phyloP scores from a whole-genome alignment of 2,329 filamentous ascomycete species.

The Mycosphaerella sp. region DNA sequence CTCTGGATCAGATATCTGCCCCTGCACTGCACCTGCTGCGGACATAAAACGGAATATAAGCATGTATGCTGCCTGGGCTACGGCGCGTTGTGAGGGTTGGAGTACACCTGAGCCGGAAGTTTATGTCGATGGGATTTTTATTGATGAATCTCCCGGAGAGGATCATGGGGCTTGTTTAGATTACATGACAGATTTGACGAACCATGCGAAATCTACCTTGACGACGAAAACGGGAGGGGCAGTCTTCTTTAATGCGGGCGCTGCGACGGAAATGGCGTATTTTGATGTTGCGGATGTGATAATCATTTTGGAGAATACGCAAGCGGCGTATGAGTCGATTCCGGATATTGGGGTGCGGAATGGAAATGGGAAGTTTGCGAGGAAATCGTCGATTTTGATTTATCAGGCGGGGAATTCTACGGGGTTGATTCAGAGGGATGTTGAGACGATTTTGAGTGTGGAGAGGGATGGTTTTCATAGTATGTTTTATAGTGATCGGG shows the following conservation, averaged over 20 bases:
- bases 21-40: background rate
- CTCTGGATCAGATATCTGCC: constrained; percentile 5
- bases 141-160: constrained; percentile 7
- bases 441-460: background rate
- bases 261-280: constrained; percentile 1
- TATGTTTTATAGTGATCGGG: background rate
- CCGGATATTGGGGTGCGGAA: constrained; percentile 1
- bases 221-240: background rate
- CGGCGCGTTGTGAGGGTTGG: background rate
- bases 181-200: constrained; percentile 10
- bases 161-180: background rate
- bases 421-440: background rate
- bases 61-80: constrained; percentile 6
- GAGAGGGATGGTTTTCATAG: background rate
- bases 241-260: constrained; percentile 11
- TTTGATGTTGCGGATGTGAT: constrained; percentile 11
- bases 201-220: background rate
- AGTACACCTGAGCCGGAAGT: background rate
- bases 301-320: constrained; percentile 7
- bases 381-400: constrained; percentile 1
- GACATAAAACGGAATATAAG: constrained; percentile 6
- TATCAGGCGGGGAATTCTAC: background rate
- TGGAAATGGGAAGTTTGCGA: background rate
- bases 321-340: constrained; percentile 1
- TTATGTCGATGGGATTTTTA: constrained; percentile 10